Base-by-base conservation (phyloP, 208 protist species). In the Acanthamoeba triangularis region DNA sequence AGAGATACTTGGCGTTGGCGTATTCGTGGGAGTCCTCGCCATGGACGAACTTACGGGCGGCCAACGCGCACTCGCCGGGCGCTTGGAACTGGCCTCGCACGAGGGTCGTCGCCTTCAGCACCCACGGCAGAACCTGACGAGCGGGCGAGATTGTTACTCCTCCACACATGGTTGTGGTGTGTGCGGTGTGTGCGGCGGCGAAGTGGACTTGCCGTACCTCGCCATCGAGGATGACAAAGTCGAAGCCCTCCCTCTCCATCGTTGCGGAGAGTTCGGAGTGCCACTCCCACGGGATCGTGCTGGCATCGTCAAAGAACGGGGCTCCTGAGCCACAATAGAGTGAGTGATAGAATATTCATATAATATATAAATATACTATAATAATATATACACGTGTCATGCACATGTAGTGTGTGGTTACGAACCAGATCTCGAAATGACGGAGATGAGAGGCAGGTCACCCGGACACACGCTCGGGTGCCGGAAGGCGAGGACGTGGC, bases 271-370 rank as follows among this genome's bases (percentile, higher is more conserved):
- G 74, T 28, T 84, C 74, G 18, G 74, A 84, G 41, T 84, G 74
- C 74, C 74, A 84, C 74, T 84, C 74, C 74, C 74, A 84, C 28
- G 74, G 74, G 10, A 84, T 84, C 74, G 74, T 49, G 74, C 74
- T 84, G 0, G 10, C 74, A 14, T 84, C 74, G 28, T 54, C 74
- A 84, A 84, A 84, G 74, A 84, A 84, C 74, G 35, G 41, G 0
- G 74, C 41, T 0, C 74, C 74, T 84, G 74, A 47, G 44, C 44
- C 4, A 47, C 44, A 8, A 65, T 16, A 65, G 61, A 25, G 25
- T 47, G 37, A 41, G 37, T 41, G 37, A 41, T 41, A 41, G 2
- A 41, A 41, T 41, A 16, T 59, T 16, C 7, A 59, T 59, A 7
- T 18, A 59, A 59, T 7, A 59, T n/a, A n/a, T n/a, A n/a, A n/a